Percentiles rank a stretch among this genome's conserved stretches.
Conservation (phyloP, 495 filamentous ascomycete species). For the Amniculicola lignicola region DNA sequence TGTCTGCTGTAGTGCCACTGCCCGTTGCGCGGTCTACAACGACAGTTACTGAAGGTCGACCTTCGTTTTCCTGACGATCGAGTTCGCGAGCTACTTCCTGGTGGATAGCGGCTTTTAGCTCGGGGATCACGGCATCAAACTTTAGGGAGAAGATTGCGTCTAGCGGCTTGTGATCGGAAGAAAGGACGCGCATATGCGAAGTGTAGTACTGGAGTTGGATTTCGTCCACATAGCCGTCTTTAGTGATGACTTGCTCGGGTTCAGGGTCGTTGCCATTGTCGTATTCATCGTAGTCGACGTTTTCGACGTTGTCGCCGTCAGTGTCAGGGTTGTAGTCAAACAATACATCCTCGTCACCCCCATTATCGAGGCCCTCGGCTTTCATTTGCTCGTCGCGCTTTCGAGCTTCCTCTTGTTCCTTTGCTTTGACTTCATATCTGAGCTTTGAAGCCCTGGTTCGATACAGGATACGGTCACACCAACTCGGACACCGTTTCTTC, state of each 20-base stretch:
- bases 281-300: slow-evolving; percentile 45
- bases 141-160: slow-evolving; percentile 73
- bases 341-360: slow-evolving; percentile 71
- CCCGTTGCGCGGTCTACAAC: slow-evolving; percentile 63
- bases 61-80: slow-evolving; percentile 90
- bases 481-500: slow-evolving; percentile 87
- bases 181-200: slow-evolving; percentile 81
- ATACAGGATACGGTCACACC: slow-evolving; percentile 96
- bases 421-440: slow-evolving; percentile 63
- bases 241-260: slow-evolving; percentile 47
- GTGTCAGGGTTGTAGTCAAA: slow-evolving; percentile 87
- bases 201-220: slow-evolving; percentile 73
- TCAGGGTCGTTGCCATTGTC: slow-evolving; percentile 59
- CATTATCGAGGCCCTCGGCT: slow-evolving; percentile 69
- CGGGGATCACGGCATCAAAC: slow-evolving; percentile 79
- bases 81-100: slow-evolving; percentile 83
- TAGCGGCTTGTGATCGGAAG: slow-evolving; percentile 95
- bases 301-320: slow-evolving; percentile 51
- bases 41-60: slow-evolving; percentile 76
- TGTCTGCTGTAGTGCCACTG: slow-evolving; percentile 32
- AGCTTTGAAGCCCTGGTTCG: slow-evolving; percentile 68
- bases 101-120: slow-evolving; percentile 77
- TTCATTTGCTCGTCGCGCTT: slow-evolving; percentile 83
- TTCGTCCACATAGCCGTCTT: slow-evolving; percentile 58
- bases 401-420: slow-evolving; percentile 62